Conservation (phyloP, 2,329 filamentous ascomycete genomes). For the Cladophialophora yegresii region DNA sequence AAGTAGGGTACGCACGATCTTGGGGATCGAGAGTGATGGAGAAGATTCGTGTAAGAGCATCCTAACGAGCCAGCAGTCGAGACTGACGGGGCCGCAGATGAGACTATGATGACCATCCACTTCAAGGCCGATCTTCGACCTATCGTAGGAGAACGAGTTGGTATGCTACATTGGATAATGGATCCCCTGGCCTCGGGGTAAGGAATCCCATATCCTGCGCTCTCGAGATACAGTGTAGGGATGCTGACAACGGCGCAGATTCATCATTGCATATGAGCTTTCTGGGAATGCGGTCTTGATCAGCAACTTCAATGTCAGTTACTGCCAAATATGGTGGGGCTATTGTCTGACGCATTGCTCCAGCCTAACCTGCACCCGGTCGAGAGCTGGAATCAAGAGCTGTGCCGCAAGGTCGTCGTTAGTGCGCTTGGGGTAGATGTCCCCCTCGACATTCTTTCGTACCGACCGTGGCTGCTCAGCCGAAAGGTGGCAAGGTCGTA, state of each 20-base stretch:
- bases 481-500: slow-evolving; percentile 48
- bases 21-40: slow-evolving; percentile 45
- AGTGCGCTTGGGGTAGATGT: slow-evolving; percentile 36
- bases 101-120: slow-evolving; percentile 54
- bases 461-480: slow-evolving; percentile 48
- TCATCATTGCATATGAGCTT: slow-evolving; percentile 51
- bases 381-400: slow-evolving; percentile 42
- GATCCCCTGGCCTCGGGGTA: slow-evolving; percentile 47
- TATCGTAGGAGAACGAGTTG: slow-evolving; percentile 44
- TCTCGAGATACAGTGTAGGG: no score
- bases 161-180: slow-evolving; percentile 52
- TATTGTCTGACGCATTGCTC: background rate
- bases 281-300: slow-evolving; percentile 49
- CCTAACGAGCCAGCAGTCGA: background rate
- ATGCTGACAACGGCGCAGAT: slow-evolving; percentile 21
- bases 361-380: slow-evolving; percentile 43
- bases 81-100: slow-evolving; percentile 38
- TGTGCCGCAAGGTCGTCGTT: slow-evolving; percentile 41
- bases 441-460: slow-evolving; percentile 46
- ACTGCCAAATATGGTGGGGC: background rate
- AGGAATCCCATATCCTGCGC: background rate
- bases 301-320: slow-evolving; percentile 48
- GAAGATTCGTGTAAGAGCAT: slow-evolving; percentile 46
- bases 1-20: slow-evolving; percentile 21
- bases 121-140: slow-evolving; percentile 48